phyloP scores from a whole-genome alignment of 2,329 filamentous ascomycete genomes.

The Alternaria sp. region DNA sequence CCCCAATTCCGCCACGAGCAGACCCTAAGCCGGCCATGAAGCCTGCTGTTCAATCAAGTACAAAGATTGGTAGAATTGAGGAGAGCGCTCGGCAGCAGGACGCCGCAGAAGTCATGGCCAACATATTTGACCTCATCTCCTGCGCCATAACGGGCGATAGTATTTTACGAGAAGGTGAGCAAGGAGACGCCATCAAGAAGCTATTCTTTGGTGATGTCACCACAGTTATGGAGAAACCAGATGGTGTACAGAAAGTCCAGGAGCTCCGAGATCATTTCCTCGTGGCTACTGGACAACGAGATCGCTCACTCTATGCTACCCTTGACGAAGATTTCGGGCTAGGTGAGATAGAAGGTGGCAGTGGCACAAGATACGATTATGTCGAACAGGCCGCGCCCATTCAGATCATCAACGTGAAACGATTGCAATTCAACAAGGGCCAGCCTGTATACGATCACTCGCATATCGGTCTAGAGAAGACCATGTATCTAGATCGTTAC shows the following conservation, averaged over 20 bases:
- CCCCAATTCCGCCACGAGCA: slow-evolving; percentile 67
- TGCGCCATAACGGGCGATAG: slow-evolving; percentile 81
- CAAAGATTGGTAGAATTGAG: slow-evolving; percentile 60
- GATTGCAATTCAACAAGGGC: slow-evolving; percentile 72
- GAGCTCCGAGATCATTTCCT: slow-evolving; percentile 71
- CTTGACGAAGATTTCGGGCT: slow-evolving; percentile 87
- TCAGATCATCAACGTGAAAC: slow-evolving; percentile 87
- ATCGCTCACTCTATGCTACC: slow-evolving; percentile 79
- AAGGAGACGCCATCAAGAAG: slow-evolving; percentile 78
- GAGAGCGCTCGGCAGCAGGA: slow-evolving; percentile 81
- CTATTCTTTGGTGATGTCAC: slow-evolving; percentile 56
- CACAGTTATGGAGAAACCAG: slow-evolving; percentile 47
- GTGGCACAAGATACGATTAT: slow-evolving; percentile 42
- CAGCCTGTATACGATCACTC: slow-evolving; percentile 59
- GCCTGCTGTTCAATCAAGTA: slow-evolving; percentile 22
- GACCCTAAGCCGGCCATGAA: slow-evolving; percentile 22
- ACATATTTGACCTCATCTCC: slow-evolving; percentile 89
- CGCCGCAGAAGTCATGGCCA: slow-evolving; percentile 94
- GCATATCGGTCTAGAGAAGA: slow-evolving; percentile 80
- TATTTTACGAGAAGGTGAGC: slow-evolving; percentile 74
- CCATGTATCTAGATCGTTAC: slow-evolving; percentile 87
- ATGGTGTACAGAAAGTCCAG: slow-evolving; percentile 60
- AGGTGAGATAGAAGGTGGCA: slow-evolving; percentile 67
- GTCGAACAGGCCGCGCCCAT: slow-evolving; percentile 78
- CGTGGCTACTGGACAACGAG: slow-evolving; percentile 65